Percentiles rank a stretch among this genome's conserved stretches.
Evolutionary conservation across 2,329 filamentous ascomycete species (phyloP).

Genomic region (Fusarium heterosporum): DNA sequence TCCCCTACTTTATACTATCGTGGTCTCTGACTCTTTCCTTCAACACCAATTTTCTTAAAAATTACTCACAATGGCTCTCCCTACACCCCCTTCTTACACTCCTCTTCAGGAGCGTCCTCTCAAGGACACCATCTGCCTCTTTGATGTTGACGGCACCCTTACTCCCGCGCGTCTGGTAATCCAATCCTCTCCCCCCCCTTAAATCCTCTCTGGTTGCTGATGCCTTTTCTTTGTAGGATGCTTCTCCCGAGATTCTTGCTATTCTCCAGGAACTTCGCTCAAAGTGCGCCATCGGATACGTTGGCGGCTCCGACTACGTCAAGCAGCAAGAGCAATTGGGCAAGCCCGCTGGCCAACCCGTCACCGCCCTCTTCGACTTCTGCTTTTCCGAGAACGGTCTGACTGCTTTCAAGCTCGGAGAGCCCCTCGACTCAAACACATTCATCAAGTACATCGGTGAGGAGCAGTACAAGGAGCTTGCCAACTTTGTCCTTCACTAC

Average conservation of each 20-base stretch:
- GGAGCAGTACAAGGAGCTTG: slow-evolving; percentile 80
- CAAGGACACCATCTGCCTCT: slow-evolving; percentile 93
- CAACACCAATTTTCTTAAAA: slow-evolving; percentile 4
- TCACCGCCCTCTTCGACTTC: slow-evolving; percentile 93
- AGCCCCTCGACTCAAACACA: slow-evolving; percentile 78
- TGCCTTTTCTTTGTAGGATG: slow-evolving; percentile 60
- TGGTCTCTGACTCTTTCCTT: slow-evolving; percentile 11
- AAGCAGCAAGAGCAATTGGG: slow-evolving; percentile 99
- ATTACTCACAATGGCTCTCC: slow-evolving; percentile 54
- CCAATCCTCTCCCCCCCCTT: slow-evolving; percentile 6
- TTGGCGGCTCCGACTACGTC: slow-evolving; percentile 89
- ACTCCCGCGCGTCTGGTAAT: slow-evolving; percentile 81
- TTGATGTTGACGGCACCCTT: slow-evolving; percentile 95
- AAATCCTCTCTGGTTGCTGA: neutral
- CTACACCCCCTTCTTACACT: slow-evolving; percentile 65
- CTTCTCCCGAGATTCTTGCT: slow-evolving; percentile 83
- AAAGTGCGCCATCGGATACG: slow-evolving; percentile 89
- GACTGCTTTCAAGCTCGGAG: slow-evolving; percentile 86
- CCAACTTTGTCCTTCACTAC: slow-evolving; percentile 82
- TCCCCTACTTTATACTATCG: slow-evolving; percentile 23
- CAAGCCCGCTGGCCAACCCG: slow-evolving; percentile 68
- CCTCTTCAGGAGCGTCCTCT: slow-evolving; percentile 85
- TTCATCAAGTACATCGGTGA: slow-evolving; percentile 96
- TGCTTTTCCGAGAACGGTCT: slow-evolving; percentile 98
- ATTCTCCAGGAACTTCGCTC: slow-evolving; percentile 84